Percentiles rank a stretch among this genome's conserved stretches.
Evolutionary conservation across 176 grass and related monocot species (phyloP).

Genomic region (Areca catechu): DNA sequence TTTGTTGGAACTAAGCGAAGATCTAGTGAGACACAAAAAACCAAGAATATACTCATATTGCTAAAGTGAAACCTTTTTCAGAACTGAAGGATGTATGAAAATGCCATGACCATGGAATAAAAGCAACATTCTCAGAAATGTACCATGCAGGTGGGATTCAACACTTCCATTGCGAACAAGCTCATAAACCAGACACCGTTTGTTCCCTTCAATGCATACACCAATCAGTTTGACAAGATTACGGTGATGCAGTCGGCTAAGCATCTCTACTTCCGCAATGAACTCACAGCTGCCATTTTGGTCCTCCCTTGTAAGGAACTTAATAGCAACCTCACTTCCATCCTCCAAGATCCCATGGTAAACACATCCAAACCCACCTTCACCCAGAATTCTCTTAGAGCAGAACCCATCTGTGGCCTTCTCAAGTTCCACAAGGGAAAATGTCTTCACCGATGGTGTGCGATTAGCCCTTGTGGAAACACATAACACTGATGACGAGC

Average conservation of each 20-base stretch:
- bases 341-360: conserved; percentile 60
- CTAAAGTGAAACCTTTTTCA: no score
- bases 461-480: conserved; percentile 58
- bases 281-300: conserved; percentile 73
- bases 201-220: conserved; percentile 74
- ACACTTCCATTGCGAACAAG: conserved; percentile 88
- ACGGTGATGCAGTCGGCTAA: conserved; percentile 81
- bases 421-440: conserved; percentile 64
- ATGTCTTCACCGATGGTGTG: conserved; percentile 60
- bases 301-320: conserved; percentile 82
- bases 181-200: conserved; percentile 91
- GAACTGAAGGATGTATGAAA: no score
- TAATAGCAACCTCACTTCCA: conserved; percentile 83
- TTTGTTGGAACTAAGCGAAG: no score
- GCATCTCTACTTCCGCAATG: conserved; percentile 90
- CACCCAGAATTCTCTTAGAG: conserved; percentile 61
- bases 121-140: conserved; percentile 11
- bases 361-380: conserved; percentile 92
- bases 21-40: no score
- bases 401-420: conserved; percentile 77
- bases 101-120: no score
- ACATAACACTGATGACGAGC: conserved; percentile 53
- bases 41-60: no score
- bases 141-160: conserved; percentile 98
- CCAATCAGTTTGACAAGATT: conserved; percentile 97